These are phyloP conservation scores for Fusarium burgessii DNA, from an alignment of 2,329 filamentous ascomycete genomes.

Conservation along the genomic window DNA sequence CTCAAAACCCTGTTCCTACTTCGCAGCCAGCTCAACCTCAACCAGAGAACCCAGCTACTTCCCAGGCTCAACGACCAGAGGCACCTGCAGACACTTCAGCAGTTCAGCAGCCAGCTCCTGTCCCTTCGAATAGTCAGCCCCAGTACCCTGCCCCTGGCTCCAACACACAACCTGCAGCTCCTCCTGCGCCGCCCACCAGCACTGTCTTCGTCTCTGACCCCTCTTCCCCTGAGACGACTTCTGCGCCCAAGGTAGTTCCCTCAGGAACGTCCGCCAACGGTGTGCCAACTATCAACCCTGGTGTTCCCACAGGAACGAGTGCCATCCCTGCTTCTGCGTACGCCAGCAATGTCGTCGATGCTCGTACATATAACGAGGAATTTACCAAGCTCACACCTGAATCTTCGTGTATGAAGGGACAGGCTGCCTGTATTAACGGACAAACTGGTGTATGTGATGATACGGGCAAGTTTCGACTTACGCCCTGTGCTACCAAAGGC, in stretches of 20 bases:
- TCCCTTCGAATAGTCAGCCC: conserved; percentile 8
- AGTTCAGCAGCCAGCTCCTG: conserved; percentile 19
- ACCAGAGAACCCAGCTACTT: not conserved
- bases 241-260: conserved; percentile 20
- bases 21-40: conserved; percentile 6
- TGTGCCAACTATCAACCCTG: conserved; percentile 58
- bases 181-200: conserved; percentile 12
- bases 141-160: conserved; percentile 14
- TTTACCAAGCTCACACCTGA: conserved; percentile 59
- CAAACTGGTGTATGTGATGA: conserved; percentile 60
- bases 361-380: conserved; percentile 60
- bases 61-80: not conserved
- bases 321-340: conserved; percentile 58
- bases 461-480: conserved; percentile 57
- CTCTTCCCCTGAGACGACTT: conserved; percentile 13
- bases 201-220: conserved; percentile 26
- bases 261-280: conserved; percentile 49
- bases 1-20: not conserved
- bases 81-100: conserved; percentile 13
- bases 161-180: conserved; percentile 5
- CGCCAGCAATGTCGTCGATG: conserved; percentile 59
- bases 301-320: conserved; percentile 53
- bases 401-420: conserved; percentile 59
- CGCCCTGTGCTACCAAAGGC: conserved; percentile 43
- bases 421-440: conserved; percentile 66